Evolutionary conservation across 495 filamentous ascomycete genomes (phyloP).

Genomic region (Aspergillus sclerotioniger): DNA sequence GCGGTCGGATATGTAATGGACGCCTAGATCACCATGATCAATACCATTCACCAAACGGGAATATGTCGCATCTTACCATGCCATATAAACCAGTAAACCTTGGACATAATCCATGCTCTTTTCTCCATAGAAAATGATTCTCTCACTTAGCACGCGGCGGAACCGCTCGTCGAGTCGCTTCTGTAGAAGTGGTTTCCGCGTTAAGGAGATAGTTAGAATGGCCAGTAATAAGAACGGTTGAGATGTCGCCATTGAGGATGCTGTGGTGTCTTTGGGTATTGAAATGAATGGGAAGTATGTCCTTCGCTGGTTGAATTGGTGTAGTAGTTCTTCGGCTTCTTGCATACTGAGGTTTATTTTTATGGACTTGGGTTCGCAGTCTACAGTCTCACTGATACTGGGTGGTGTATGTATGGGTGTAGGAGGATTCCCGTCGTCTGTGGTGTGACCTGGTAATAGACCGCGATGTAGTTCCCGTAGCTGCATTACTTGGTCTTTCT

Average conservation of each 20-base stretch:
- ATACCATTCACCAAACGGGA: no score
- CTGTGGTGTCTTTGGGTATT: background rate
- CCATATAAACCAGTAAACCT: background rate
- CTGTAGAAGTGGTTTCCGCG: background rate
- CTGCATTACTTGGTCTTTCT: background rate
- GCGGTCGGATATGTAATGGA: background rate
- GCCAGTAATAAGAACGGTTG: slow-evolving; percentile 1
- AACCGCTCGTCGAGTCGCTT: background rate
- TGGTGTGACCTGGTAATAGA: background rate
- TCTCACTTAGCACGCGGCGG: slow-evolving; percentile 1
- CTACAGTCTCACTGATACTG: no score
- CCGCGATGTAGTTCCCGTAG: background rate
- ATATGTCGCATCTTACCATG: no score
- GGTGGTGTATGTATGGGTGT: background rate
- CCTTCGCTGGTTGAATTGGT: background rate
- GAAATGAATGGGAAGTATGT: background rate
- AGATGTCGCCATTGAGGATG: background rate
- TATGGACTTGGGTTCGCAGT: background rate
- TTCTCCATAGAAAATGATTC: background rate
- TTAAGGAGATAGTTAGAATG: background rate
- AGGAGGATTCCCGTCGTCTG: background rate
- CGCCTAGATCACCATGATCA: background rate
- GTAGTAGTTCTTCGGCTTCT: background rate
- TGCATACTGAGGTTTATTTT: background rate
- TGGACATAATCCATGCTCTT: slow-evolving; percentile 4